These are phyloP conservation scores for Hypoxylon subgilvum DNA, from an alignment of 495 filamentous ascomycete species.

Conservation along the genomic window DNA sequence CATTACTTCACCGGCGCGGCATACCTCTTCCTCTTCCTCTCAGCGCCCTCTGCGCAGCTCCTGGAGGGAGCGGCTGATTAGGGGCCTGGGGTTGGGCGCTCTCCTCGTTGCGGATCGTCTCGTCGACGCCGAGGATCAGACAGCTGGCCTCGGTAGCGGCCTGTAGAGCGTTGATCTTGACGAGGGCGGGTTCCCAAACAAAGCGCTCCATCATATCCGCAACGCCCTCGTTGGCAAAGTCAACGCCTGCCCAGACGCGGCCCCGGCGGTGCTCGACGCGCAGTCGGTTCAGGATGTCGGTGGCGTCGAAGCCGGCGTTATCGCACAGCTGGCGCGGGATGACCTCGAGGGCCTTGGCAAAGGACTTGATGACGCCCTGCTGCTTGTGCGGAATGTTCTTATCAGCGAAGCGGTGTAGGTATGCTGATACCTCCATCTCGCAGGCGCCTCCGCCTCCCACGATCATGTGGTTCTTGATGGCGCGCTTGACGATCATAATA, in stretches of 20 bases:
- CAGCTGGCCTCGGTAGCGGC: slow-evolving; percentile 94
- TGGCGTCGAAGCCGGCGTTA: slow-evolving; percentile 97
- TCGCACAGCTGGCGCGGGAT: slow-evolving; percentile 97
- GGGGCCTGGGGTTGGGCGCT: slow-evolving; percentile 80
- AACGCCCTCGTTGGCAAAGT: slow-evolving; percentile 90
- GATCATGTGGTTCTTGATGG: slow-evolving; percentile 89
- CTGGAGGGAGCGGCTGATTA: slow-evolving; percentile 78
- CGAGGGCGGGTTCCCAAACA: slow-evolving; percentile 94
- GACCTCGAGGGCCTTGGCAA: slow-evolving; percentile 95
- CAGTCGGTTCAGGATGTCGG: slow-evolving; percentile 92
- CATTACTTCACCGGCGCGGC: slow-evolving; percentile 70
- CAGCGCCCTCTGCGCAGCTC: slow-evolving; percentile 89
- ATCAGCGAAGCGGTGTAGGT: slow-evolving; percentile 90
- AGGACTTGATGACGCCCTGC: slow-evolving; percentile 95
- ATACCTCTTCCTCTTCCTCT: slow-evolving; percentile 87
- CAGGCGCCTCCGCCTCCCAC: slow-evolving; percentile 93
- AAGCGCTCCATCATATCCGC: slow-evolving; percentile 90
- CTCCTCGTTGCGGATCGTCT: slow-evolving; percentile 97
- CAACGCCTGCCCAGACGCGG: slow-evolving; percentile 91
- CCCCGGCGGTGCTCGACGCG: slow-evolving; percentile 93
- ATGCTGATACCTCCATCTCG: slow-evolving; percentile 96
- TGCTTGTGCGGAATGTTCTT: slow-evolving; percentile 92
- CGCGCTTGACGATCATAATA: slow-evolving; percentile 99
- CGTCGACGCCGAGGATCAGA: slow-evolving; percentile 93
- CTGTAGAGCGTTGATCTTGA: slow-evolving; percentile 97